Base-by-base conservation (phyloP, 139 green algal species). In the Diplosphaera chodatii region DNA sequence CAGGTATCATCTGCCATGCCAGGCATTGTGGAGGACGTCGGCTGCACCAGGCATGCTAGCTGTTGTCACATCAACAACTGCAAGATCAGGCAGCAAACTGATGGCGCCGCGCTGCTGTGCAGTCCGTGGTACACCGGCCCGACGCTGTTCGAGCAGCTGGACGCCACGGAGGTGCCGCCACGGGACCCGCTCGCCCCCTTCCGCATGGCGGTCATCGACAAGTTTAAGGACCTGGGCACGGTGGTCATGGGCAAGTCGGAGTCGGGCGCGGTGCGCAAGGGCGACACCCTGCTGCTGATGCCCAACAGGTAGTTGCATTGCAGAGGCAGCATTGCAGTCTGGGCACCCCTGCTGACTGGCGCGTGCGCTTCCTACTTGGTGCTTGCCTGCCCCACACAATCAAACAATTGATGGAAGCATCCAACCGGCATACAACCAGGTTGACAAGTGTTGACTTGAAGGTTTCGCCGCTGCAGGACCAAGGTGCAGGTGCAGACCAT, bases 201-300 rank as follows among this genome's bases (percentile, higher is more conserved):
- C 84, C 84, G 91, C 40, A 96, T 99, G 91, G 89, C 91, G 25
- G 82, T 99, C 64, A 93, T 99, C 55, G 95, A 99, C 86, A 94
- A 94, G 78, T 98, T 94, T 83, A 87, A 84, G 62, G 94, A 96
- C 79, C 97, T 98, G 93, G 95, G 95, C 72, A 96, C 91, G 29
- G 92, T 99, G 66, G 84, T 98, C 32, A 99, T 99, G 95, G 95
- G 95, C 69, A 99, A 99, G 85, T 91, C 83, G 56, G 95, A 99
- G 87, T 82, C 85, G 8, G 95, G 95, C 27, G 85, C 94, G 41
- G 87, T 98, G 37, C 71, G 82, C 31, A 85, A 90, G 59, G 88
- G 89, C 20, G 85, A 97, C 73, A 75, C 79, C 27, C 85, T 97
- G 23, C 71, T 92, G 62, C 41, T 98, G 40, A 98, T 99, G 95